Conservation (phyloP, 148 eudicot species). For the Fallopia convolvulus region DNA sequence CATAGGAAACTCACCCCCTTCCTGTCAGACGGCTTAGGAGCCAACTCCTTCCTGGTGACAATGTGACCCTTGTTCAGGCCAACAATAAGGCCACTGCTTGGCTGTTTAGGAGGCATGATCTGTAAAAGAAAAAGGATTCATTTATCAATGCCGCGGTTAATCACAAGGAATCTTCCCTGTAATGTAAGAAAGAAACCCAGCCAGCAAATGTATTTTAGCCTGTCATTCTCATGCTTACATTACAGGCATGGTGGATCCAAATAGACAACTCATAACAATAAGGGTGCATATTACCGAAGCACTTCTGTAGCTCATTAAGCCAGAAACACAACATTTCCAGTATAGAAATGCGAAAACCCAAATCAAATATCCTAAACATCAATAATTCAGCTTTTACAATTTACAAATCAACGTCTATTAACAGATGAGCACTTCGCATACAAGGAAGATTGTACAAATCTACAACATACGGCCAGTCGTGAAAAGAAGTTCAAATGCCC, state of each 20-base stretch:
- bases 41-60: conserved; percentile 35
- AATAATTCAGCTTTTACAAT: not conserved
- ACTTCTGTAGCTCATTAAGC: not conserved
- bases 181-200: not conserved
- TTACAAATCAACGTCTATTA: not conserved
- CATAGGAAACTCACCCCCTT: conserved; percentile 25
- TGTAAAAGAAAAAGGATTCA: not conserved
- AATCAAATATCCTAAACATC: no score
- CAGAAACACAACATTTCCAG: not conserved
- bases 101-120: conserved; percentile 39
- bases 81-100: conserved; percentile 34
- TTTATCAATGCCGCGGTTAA: no score
- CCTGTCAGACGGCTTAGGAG: conserved; percentile 37
- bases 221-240: not conserved
- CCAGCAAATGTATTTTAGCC: not conserved
- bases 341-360: not conserved
- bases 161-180: not conserved
- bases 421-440: not conserved
- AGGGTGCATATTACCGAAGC: not conserved
- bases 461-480: no score
- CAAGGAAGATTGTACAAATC: not conserved
- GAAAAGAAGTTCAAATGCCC: not conserved
- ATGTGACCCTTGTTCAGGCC: conserved; percentile 41
- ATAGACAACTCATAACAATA: not conserved
- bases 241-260: not conserved